Evolutionary conservation across 495 filamentous ascomycete species (phyloP).

Genomic region (Aspergillus wentii): DNA sequence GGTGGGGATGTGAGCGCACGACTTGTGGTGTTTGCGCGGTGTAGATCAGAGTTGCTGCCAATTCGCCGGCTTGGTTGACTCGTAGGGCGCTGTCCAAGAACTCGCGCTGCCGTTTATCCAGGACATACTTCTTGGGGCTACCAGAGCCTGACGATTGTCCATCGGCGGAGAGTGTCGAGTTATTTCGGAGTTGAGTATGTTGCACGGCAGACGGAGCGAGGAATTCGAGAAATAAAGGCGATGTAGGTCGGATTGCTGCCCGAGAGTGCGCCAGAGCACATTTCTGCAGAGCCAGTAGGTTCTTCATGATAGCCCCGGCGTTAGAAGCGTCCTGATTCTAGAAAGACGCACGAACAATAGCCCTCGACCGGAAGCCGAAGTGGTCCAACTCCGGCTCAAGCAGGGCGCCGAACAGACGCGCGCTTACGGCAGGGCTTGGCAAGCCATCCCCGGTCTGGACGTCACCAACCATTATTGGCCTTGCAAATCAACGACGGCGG

Average conservation of each 20-base stretch:
- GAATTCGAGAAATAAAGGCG: conserved; percentile 36
- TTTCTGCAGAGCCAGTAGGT: conserved; percentile 12
- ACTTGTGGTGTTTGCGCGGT: conserved; percentile 73
- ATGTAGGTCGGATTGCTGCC: conserved; percentile 10
- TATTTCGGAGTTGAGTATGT: conserved; percentile 21
- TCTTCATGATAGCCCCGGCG: conserved; percentile 6
- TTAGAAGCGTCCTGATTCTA: neutral
- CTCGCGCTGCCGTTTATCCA: conserved; percentile 64
- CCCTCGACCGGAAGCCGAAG: conserved; percentile 2
- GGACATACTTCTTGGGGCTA: conserved; percentile 44
- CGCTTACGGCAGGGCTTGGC: conserved; percentile 17
- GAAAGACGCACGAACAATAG: neutral
- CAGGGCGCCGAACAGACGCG: conserved; percentile 19
- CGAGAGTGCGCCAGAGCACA: conserved; percentile 13
- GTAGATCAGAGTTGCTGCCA: conserved; percentile 85
- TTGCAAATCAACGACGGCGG: conserved; percentile 8
- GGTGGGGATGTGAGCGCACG: conserved; percentile 71
- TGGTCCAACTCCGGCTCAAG: conserved; percentile 9
- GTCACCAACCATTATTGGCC: conserved; percentile 14
- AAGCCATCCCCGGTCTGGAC: conserved; percentile 17
- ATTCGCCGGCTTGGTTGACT: conserved; percentile 87
- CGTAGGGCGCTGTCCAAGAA: conserved; percentile 81
- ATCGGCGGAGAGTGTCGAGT: conserved; percentile 24
- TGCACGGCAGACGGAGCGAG: conserved; percentile 32
- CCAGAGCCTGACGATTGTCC: too few species aligned